Percentiles rank a stretch among this genome's conserved stretches.
phyloP scores from a whole-genome alignment of 2,329 filamentous ascomycete species.

The Trichoderma afroharzianum region DNA sequence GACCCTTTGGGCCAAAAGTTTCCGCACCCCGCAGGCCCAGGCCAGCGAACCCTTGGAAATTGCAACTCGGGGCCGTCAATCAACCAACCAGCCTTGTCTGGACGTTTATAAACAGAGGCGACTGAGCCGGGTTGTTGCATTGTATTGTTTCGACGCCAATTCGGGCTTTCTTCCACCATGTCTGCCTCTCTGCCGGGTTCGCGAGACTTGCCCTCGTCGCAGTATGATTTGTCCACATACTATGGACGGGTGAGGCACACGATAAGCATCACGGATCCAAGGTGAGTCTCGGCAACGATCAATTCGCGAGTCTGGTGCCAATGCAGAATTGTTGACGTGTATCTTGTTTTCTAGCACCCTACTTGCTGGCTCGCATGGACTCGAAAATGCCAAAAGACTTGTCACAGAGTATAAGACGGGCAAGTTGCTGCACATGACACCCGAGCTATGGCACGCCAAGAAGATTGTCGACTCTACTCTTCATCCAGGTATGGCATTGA shows the following conservation, averaged over 20 bases:
- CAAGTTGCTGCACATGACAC: slow-evolving; percentile 73
- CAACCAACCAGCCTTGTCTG: neutral
- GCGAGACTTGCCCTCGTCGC: slow-evolving; percentile 84
- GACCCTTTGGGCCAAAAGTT: slow-evolving; percentile 9
- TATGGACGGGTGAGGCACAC: slow-evolving; percentile 92
- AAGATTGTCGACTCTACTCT: slow-evolving; percentile 95
- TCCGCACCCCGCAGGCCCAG: slow-evolving; percentile 16
- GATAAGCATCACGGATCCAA: slow-evolving; percentile 86
- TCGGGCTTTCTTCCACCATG: slow-evolving; percentile 40
- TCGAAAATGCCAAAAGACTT: slow-evolving; percentile 81
- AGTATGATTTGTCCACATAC: slow-evolving; percentile 90
- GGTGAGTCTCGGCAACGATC: slow-evolving; percentile 59
- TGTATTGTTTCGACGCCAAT: neutral
- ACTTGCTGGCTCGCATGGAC: slow-evolving; percentile 70
- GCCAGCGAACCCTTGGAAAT: neutral
- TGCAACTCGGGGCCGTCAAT: neutral
- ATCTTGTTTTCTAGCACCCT: slow-evolving; percentile 62
- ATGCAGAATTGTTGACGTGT: neutral
- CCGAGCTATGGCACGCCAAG: slow-evolving; percentile 91
- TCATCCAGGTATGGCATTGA: slow-evolving; percentile 69
- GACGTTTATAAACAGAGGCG: neutral
- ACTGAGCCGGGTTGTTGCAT: neutral
- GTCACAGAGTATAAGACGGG: slow-evolving; percentile 85
- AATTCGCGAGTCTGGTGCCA: neutral
- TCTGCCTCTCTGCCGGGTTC: slow-evolving; percentile 62